Evolutionary conservation across 371 early-diverging fungal species (phyloP).

Genomic region (Mucor lusitanicus): DNA sequence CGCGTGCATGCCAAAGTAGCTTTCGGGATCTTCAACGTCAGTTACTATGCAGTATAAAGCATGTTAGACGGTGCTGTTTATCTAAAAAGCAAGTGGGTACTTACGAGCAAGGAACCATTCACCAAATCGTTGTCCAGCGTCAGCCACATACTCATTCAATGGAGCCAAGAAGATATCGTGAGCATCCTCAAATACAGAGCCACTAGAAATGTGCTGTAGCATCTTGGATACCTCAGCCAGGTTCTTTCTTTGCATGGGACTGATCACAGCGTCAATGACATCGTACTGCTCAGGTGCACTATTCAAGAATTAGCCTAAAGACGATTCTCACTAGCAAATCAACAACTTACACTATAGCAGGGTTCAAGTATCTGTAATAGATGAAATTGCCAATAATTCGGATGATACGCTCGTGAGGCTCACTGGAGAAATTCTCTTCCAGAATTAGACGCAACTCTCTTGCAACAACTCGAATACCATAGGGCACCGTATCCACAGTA

Average conservation of each 20-base stretch:
- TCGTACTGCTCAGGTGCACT: constrained; percentile 96
- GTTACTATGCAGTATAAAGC: constrained; percentile 55
- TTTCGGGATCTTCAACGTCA: constrained; percentile 83
- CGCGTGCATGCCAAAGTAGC: constrained; percentile 89
- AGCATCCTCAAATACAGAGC: constrained; percentile 69
- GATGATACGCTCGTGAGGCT: constrained; percentile 76
- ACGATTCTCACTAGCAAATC: background rate
- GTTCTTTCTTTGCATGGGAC: constrained; percentile 91
- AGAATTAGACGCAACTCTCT: constrained; percentile 80
- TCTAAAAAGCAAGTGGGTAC: background rate
- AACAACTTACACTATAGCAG: constrained; percentile 87
- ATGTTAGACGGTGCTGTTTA: background rate
- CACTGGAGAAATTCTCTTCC: constrained; percentile 79
- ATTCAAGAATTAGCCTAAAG: constrained; percentile 1
- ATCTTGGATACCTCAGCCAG: constrained; percentile 91
- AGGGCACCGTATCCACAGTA: constrained; percentile 88
- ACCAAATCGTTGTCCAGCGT: constrained; percentile 74
- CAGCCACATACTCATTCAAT: constrained; percentile 78
- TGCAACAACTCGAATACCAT: constrained; percentile 95
- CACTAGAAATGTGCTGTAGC: constrained; percentile 89
- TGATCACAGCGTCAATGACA: constrained; percentile 86
- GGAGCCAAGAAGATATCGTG: constrained; percentile 77
- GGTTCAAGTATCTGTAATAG: constrained; percentile 97
- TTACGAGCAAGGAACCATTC: constrained; percentile 75
- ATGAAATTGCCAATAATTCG: constrained; percentile 92